Percentiles rank a stretch among this genome's conserved stretches.
Conservation (phyloP, 768 basidiomycete genomes). For the Lentinula boryana region DNA sequence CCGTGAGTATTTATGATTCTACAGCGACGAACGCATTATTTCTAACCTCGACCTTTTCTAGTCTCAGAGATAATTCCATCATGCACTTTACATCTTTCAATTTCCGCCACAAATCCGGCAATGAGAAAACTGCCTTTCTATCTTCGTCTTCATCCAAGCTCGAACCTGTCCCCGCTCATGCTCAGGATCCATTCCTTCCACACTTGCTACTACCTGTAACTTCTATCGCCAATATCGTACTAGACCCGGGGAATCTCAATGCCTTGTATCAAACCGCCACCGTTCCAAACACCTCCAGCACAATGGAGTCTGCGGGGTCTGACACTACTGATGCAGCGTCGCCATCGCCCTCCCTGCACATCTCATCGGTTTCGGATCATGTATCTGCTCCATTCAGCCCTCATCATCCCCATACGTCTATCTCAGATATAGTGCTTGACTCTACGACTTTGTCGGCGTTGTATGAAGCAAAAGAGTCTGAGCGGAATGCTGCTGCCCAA, state of each 20-base stretch:
- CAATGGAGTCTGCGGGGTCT: not conserved
- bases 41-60: not conserved
- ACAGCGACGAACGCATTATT: not conserved
- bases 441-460: not conserved
- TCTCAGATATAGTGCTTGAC: not conserved
- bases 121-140: not conserved
- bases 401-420: not conserved
- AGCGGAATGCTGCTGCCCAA: not conserved
- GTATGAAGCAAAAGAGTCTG: conserved; percentile 1
- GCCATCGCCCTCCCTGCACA: not conserved
- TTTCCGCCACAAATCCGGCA: not conserved
- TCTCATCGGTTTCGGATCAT: not conserved
- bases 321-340: not conserved
- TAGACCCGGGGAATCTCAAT: not conserved
- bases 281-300: not conserved
- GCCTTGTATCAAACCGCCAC: not conserved
- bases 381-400: no score
- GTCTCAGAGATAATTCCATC: not conserved
- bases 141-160: not conserved
- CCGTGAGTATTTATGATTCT: not conserved
- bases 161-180: not conserved
- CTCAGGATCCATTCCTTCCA: not conserved
- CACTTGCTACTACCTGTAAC: not conserved
- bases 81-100: conserved; percentile 1
- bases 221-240: not conserved